A percentile compares a stretch with the other conserved stretches of the same genome.
These are phyloP conservation scores for Gracilaria vermiculophylla DNA, from an alignment of 23 red algal genomes.

Conservation along the genomic window DNA sequence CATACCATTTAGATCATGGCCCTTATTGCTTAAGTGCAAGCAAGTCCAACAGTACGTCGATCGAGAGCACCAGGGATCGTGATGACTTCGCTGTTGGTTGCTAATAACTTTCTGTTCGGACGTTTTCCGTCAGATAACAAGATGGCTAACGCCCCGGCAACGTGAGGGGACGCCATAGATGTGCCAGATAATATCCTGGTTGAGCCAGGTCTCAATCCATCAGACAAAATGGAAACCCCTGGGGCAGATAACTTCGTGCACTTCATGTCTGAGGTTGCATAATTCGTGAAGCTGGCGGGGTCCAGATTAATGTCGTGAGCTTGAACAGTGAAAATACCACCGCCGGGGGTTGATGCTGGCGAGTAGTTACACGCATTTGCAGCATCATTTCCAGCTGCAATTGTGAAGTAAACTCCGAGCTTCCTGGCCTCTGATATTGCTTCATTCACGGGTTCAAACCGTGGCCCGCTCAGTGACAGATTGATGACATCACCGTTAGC, in stretches of 20 bases:
- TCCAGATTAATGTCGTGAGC: not conserved
- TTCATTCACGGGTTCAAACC: slow-evolving; percentile 18
- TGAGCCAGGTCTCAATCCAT: not conserved
- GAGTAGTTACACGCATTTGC: slow-evolving; percentile 9
- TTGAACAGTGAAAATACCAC: slow-evolving; percentile 11
- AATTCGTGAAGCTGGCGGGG: not conserved
- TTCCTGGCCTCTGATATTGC: not conserved
- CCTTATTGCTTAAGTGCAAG: not conserved
- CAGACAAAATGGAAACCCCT: not conserved
- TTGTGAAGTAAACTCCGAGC: slow-evolving; percentile 11
- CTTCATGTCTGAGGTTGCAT: not conserved
- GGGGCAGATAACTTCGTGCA: slow-evolving; percentile 33
- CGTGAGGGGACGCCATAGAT: slow-evolving; percentile 28
- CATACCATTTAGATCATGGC: too few species aligned
- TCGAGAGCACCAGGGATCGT: slow-evolving; percentile 2
- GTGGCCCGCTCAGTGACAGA: slow-evolving; percentile 7
- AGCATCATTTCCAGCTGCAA: slow-evolving; percentile 38
- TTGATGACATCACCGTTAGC: slow-evolving; percentile 35
- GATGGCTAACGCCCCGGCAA: slow-evolving; percentile 20
- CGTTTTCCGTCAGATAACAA: slow-evolving; percentile 3
- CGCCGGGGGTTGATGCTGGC: not conserved
- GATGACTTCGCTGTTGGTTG: not conserved
- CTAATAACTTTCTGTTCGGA: not conserved
- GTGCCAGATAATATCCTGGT: not conserved
- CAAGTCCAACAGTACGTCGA: slow-evolving; percentile 6